Base-by-base conservation (phyloP, 352 stramenopile species). In the Pythium periplocum region DNA sequence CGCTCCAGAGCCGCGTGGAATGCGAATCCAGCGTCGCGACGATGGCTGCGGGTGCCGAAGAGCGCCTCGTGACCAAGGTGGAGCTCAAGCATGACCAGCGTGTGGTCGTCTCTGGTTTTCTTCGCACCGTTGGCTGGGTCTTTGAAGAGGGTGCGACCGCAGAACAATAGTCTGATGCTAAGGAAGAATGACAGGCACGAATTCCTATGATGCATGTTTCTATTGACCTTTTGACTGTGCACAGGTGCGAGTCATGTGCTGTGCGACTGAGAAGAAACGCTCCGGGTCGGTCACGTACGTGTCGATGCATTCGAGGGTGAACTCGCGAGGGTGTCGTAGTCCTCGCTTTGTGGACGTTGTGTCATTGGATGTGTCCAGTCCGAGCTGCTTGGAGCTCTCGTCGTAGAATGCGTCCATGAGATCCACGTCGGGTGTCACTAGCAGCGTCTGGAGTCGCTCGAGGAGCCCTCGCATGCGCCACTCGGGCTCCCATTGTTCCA, bases 121-220 rank as follows among this genome's bases (percentile, higher is more conserved):
- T 86, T 26, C 75, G 75, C 53, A 83, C 75, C 1, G 75, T 86
- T 52, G 69, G 75, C 3, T 86, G 75, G 75, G 53, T 66, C 1
- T 61, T 50, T 33, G 41, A 56, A 39, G 38, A 12, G 44, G 17
- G 17, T 26, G 10, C 44, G 7, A 30, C 7, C 44, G 44, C 44
- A 48, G 7, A 42, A 8, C 7, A 42, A 42, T 8, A 12, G 7
- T 8, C 38, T 42, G 38, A 42, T 42, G 38, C 38, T 8, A 42
- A 26, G 17, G 17, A 26, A 26, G 17, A 26, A 26, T 26, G 17
- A 26, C 17, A 26, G 17, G 17, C 17, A 26, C 17, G 17, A 26
- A 26, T 26, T 26, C 17, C 17, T 26, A 26, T 26, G 17, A 0
- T 26, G 17, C 17, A 26, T 26, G 17, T 26, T 26, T 26, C 17